Conservation (phyloP, 108 stramenopile genomes). For the Skeletonema potamos region DNA sequence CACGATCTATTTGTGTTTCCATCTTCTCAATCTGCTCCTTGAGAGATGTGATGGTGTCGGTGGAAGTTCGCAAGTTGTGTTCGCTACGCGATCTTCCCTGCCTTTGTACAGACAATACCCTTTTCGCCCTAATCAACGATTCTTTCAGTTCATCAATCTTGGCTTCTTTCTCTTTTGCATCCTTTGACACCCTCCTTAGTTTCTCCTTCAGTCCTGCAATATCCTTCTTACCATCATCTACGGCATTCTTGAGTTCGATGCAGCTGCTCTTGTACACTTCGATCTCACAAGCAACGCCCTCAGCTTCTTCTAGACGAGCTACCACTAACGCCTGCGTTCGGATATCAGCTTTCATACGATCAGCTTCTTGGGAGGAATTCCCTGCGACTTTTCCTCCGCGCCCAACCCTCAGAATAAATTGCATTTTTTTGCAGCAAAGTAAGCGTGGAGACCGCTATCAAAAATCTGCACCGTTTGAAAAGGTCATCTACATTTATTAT, state of each 20-base stretch:
- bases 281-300: constrained; percentile 5
- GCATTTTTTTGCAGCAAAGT: too few relatives aligned
- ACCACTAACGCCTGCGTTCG: neutral
- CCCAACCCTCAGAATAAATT: too few relatives aligned
- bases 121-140: constrained; percentile 17
- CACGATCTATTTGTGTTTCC: constrained; percentile 11
- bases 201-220: constrained; percentile 17
- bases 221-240: constrained; percentile 10
- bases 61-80: constrained; percentile 6
- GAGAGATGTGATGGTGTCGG: constrained; percentile 1
- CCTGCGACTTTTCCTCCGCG: neutral
- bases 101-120: constrained; percentile 18
- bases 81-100: constrained; percentile 35
- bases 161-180: constrained; percentile 12
- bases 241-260: constrained; percentile 1
- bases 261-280: constrained; percentile 16
- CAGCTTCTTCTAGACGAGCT: constrained; percentile 21
- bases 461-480: too few relatives aligned
- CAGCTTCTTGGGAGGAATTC: constrained; percentile 1
- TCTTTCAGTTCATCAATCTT: constrained; percentile 15
- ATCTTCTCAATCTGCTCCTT: constrained; percentile 22
- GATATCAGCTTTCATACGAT: constrained; percentile 18
- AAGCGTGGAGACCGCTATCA: too few relatives aligned
- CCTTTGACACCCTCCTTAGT: constrained; percentile 2
- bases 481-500: too few relatives aligned